Base-by-base conservation (phyloP, 495 filamentous ascomycete genomes). In the Tuber melanosporum region DNA sequence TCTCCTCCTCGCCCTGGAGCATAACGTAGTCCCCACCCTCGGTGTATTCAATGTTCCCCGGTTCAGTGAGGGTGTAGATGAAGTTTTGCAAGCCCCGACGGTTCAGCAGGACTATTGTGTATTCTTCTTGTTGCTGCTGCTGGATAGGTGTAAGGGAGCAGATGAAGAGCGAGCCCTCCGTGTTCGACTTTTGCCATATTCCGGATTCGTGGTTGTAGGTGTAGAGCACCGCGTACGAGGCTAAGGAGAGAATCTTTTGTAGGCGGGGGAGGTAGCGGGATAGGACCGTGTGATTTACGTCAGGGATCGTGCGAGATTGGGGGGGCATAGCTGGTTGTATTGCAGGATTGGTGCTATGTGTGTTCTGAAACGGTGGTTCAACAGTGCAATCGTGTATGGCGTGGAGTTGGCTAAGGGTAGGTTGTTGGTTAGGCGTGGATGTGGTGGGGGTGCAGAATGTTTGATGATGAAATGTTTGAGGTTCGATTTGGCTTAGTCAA, bases 121-220 rank as follows among this genome's bases (percentile, higher is more conserved):
- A 84, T 69, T 78, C 77, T n/a, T 83, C 76, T 2, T 71, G 97
- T 3, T 96, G 85, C 94, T 92, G 78, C 93, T 95, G 88, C 93
- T 88, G 88, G 43, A 57, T 79, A 57, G 73, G 73, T 42, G 74
- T 47, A 57, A 73, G 82, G 41, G 57, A 74, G 74, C 75, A 77
- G 44, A 82, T 76, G 69, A 82, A 82, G 42, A 82, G 57, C 10
- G 80, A 82, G 43, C 80, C 80, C 71, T 82, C 80, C 26, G 81
- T 74, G 41, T 76, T 72, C 71, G 76, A 71, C 70, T 81, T 81
- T 32, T 74, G 71, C 80, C 80, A 82, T 26, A 77, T 39, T 26
- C 73, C 49, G 20, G 78, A 80, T 62, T 62, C 45, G 20, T 77
- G 73, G 7, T 71, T 76, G 77, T 78, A 80, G 8, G 79, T 52